Evolutionary conservation across 306 rosid species (phyloP).

Genomic region (Inga oerstediana): DNA sequence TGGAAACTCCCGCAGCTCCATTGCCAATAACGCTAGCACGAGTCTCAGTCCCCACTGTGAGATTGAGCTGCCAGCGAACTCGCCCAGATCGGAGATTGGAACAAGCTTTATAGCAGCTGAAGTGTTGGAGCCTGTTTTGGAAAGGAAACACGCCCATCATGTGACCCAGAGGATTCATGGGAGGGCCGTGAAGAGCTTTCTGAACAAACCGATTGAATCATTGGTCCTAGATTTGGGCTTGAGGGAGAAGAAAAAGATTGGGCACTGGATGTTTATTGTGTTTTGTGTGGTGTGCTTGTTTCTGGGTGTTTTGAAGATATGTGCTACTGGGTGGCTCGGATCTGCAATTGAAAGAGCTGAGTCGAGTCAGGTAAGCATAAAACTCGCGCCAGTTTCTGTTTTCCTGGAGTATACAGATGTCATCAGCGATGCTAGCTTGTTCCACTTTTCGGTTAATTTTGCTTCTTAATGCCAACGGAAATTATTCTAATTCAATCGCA

Average conservation of each 20-base stretch:
- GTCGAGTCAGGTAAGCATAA: conserved; percentile 55
- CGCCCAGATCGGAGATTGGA: conserved; percentile 75
- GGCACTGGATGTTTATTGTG: conserved; percentile 86
- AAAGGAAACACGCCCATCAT: conserved; percentile 57
- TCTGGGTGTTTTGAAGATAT: conserved; percentile 85
- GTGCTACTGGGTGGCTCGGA: conserved; percentile 98
- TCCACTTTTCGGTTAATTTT: background rate
- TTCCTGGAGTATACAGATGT: background rate
- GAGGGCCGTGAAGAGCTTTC: conserved; percentile 47
- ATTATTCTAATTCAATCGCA: background rate
- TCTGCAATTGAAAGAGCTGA: conserved; percentile 71
- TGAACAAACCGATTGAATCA: conserved; percentile 65
- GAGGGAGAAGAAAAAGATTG: conserved; percentile 73
- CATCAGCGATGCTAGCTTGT: background rate
- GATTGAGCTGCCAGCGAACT: conserved; percentile 67
- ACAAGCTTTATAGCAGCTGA: conserved; percentile 37
- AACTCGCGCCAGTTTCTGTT: background rate
- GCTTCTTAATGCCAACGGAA: background rate
- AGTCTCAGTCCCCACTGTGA: conserved; percentile 54
- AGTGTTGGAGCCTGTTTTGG: conserved; percentile 50
- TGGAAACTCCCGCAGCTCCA: conserved; percentile 14
- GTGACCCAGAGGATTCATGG: conserved; percentile 61
- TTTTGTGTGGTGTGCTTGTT: conserved; percentile 88
- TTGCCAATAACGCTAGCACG: conserved; percentile 20
- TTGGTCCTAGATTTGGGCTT: conserved; percentile 63